Percentiles rank a stretch among this genome's conserved stretches.
Conservation (phyloP, 768 basidiomycete genomes). For the Boletus patriciae region DNA sequence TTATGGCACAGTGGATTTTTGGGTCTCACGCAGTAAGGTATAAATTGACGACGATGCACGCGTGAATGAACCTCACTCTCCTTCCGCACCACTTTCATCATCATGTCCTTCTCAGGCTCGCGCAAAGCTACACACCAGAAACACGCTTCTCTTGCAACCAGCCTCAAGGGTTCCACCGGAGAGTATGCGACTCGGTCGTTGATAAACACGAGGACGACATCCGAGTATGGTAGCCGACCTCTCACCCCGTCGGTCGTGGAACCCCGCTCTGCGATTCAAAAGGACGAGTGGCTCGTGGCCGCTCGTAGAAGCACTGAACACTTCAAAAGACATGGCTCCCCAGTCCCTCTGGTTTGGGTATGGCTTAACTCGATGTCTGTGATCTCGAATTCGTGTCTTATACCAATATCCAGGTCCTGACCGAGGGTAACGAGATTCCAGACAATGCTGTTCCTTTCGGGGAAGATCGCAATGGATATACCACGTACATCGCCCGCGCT, state of each 20-base stretch:
- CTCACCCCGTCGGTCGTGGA: slow-evolving; percentile 15
- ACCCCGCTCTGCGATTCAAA: slow-evolving; percentile 18
- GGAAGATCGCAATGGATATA: slow-evolving; percentile 30
- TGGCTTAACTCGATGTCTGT: background rate
- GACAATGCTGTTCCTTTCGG: slow-evolving; percentile 37
- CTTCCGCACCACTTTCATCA: background rate
- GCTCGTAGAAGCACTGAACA: slow-evolving; percentile 33
- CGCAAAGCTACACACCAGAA: slow-evolving; percentile 12
- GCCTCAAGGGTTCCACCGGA: slow-evolving; percentile 8
- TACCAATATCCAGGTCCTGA: slow-evolving; percentile 21
- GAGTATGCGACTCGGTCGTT: slow-evolving; percentile 6
- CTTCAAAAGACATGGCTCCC: slow-evolving; percentile 29
- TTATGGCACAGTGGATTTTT: background rate
- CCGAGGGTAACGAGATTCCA: slow-evolving; percentile 33
- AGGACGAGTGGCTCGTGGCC: slow-evolving; percentile 30
- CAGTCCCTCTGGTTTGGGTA: slow-evolving; percentile 36
- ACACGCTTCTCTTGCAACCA: background rate
- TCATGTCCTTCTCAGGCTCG: slow-evolving; percentile 25
- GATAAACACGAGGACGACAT: slow-evolving; percentile 13
- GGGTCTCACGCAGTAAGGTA: slow-evolving; percentile 5
- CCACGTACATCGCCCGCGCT: slow-evolving; percentile 33
- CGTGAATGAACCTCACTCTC: background rate
- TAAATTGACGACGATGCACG: slow-evolving; percentile 9
- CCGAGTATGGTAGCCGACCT: slow-evolving; percentile 20
- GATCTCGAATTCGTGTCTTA: background rate